Percentiles rank a stretch among this genome's conserved stretches.
phyloP scores from a whole-genome alignment of 768 basidiomycete species.

The Podaxis sp. region DNA sequence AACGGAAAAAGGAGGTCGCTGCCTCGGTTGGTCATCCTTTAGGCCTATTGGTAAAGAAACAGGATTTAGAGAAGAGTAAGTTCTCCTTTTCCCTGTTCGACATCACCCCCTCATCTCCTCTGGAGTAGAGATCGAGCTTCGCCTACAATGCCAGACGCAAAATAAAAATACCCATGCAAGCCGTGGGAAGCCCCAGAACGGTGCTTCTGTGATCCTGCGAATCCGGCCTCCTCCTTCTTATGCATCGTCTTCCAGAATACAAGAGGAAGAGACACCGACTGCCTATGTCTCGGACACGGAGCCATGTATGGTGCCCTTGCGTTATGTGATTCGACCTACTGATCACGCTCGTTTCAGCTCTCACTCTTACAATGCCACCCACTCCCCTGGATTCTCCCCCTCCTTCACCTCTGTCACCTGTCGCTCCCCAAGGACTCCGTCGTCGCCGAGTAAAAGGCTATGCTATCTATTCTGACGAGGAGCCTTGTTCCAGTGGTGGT shows the following conservation, averaged over 20 bases:
- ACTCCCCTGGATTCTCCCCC: conserved; percentile 16
- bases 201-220: conserved; percentile 30
- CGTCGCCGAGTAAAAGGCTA: conserved; percentile 39
- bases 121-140: conserved; percentile 40
- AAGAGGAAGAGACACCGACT: background rate
- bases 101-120: conserved; percentile 10
- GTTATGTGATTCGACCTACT: background rate
- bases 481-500: conserved; percentile 24
- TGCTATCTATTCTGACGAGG: conserved; percentile 42
- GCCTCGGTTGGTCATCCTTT: conserved; percentile 45
- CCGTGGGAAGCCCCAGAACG: conserved; percentile 43
- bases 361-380: conserved; percentile 7
- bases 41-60: conserved; percentile 51
- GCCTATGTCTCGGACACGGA: conserved; percentile 6
- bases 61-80: conserved; percentile 47
- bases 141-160: conserved; percentile 40
- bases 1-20: conserved; percentile 56
- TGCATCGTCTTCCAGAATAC: background rate
- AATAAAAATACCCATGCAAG: conserved; percentile 30
- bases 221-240: conserved; percentile 21
- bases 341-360: background rate
- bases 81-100: conserved; percentile 4
- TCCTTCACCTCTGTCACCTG: conserved; percentile 16
- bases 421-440: conserved; percentile 20
- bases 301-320: background rate